Conservation (phyloP, 1,284 basidiomycete species). For the Papiliotrema fonsecae region DNA sequence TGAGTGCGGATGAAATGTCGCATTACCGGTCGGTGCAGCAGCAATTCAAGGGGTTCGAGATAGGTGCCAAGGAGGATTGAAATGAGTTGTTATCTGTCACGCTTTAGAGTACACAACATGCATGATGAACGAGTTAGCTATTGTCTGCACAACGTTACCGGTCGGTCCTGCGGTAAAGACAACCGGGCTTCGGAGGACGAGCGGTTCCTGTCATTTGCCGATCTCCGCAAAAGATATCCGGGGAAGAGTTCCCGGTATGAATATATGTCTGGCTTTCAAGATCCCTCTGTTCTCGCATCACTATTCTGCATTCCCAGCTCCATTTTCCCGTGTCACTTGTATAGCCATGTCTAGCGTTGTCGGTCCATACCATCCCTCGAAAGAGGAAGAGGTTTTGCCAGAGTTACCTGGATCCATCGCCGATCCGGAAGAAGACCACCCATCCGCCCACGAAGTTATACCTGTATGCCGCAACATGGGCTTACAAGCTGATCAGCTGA, state of each 20-base stretch:
- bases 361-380: slow-evolving; percentile 28
- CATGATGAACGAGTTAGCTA: too few relatives aligned
- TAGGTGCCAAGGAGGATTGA: slow-evolving; percentile 12
- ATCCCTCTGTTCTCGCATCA: too few relatives aligned
- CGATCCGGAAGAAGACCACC: slow-evolving; percentile 22
- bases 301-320: too few relatives aligned
- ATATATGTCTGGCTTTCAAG: too few relatives aligned
- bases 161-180: too few relatives aligned
- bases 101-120: background rate
- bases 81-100: background rate
- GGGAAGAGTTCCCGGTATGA: too few relatives aligned
- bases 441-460: slow-evolving; percentile 19
- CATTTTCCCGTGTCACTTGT: too few relatives aligned
- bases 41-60: slow-evolving; percentile 54
- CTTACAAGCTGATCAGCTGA: background rate
- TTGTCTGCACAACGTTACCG: too few relatives aligned
- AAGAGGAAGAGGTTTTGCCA: slow-evolving; percentile 29
- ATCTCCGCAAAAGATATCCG: too few relatives aligned
- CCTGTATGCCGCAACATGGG: slow-evolving; percentile 6
- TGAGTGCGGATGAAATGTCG: slow-evolving; percentile 81
- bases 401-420: slow-evolving; percentile 14
- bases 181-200: too few relatives aligned
- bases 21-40: slow-evolving; percentile 75
- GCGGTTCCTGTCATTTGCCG: too few relatives aligned
- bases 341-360: background rate